phyloP scores from a whole-genome alignment of 2,329 filamentous ascomycete species.

The Phaeosphaeriaceae sp. region DNA sequence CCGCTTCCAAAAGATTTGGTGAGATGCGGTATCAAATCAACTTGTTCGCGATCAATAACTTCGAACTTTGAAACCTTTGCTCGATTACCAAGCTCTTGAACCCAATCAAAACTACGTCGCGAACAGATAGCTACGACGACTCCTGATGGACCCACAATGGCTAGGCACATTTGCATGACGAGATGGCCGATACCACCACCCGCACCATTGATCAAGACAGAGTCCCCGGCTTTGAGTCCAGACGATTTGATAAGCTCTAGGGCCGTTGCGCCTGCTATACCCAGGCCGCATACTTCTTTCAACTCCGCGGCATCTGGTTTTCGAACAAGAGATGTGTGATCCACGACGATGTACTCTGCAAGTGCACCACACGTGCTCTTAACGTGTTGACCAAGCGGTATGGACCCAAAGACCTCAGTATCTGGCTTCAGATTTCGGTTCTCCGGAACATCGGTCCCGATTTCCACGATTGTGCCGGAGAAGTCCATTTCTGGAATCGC shows the following conservation, averaged over 20 bases:
- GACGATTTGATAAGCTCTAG: constrained; percentile 45
- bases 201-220: constrained; percentile 59
- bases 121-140: constrained; percentile 56
- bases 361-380: constrained; percentile 49
- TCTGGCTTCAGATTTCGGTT: constrained; percentile 33
- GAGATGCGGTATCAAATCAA: constrained; percentile 10
- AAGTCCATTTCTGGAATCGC: constrained; percentile 54
- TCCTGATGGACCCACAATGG: constrained; percentile 41
- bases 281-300: constrained; percentile 48
- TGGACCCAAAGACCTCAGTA: constrained; percentile 49
- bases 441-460: constrained; percentile 1
- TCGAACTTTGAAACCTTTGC: neutral
- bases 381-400: constrained; percentile 44
- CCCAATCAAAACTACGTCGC: constrained; percentile 51
- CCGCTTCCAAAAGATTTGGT: constrained; percentile 1
- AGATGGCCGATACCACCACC: constrained; percentile 60
- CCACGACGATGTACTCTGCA: constrained; percentile 50
- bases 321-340: constrained; percentile 39
- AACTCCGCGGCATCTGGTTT: constrained; percentile 38
- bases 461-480: constrained; percentile 45
- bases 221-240: constrained; percentile 41
- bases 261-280: constrained; percentile 52
- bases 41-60: constrained; percentile 18
- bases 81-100: constrained; percentile 20
- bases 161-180: constrained; percentile 53